Evolutionary conservation across 2,329 filamentous ascomycete genomes (phyloP).

Genomic region (Apiospora arundinis): DNA sequence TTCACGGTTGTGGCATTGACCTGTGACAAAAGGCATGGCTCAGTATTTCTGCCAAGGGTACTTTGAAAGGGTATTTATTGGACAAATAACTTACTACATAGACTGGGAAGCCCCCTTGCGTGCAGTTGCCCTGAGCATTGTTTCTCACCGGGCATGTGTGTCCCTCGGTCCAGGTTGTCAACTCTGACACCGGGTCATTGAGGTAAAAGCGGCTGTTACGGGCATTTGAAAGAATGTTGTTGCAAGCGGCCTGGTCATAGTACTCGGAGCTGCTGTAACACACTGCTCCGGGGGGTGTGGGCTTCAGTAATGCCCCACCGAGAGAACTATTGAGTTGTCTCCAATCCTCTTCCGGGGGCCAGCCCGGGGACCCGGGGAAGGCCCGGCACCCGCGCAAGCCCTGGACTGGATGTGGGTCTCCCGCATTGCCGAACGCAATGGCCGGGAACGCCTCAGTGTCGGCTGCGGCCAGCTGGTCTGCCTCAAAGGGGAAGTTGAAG

Average conservation of each 20-base stretch:
- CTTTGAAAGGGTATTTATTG: slow-evolving; percentile 30
- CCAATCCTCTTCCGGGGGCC: background rate
- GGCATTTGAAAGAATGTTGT: slow-evolving; percentile 33
- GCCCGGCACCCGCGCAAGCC: background rate
- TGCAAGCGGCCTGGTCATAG: slow-evolving; percentile 35
- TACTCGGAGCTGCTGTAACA: slow-evolving; percentile 38
- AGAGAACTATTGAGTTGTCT: background rate
- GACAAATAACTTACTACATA: background rate
- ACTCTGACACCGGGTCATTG: slow-evolving; percentile 40
- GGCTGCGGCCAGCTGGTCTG: slow-evolving; percentile 27
- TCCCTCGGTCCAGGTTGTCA: slow-evolving; percentile 42
- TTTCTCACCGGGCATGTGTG: slow-evolving; percentile 42
- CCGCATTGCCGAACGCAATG: slow-evolving; percentile 31
- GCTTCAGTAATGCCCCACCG: slow-evolving; percentile 38
- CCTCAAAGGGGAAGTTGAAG: slow-evolving; percentile 23
- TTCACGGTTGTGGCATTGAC: slow-evolving; percentile 44
- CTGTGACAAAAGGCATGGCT: slow-evolving; percentile 36
- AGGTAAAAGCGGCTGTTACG: slow-evolving; percentile 39
- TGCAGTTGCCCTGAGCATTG: background rate
- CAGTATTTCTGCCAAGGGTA: background rate
- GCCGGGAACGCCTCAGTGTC: slow-evolving; percentile 30
- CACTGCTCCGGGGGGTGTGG: slow-evolving; percentile 37
- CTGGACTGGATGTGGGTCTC: slow-evolving; percentile 40
- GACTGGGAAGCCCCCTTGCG: background rate
- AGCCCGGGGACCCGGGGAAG: background rate